phyloP scores from a whole-genome alignment of 78 protist genomes.

The Dictyostelium citrinum region DNA sequence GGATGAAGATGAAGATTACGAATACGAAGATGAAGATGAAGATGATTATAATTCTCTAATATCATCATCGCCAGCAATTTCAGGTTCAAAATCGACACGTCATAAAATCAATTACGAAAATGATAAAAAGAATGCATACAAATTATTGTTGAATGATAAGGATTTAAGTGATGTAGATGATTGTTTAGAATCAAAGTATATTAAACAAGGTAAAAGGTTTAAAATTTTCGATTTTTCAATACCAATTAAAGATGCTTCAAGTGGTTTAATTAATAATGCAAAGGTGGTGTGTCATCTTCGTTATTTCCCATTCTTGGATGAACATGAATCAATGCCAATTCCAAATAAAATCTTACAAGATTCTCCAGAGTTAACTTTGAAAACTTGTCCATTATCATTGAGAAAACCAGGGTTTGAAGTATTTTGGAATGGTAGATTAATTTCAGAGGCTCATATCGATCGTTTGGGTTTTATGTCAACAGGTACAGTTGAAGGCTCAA shows the following conservation, averaged over 20 bases:
- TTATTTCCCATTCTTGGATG: conserved; percentile 57
- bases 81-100: background rate
- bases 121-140: background rate
- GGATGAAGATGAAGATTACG: background rate
- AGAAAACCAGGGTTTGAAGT: conserved; percentile 76
- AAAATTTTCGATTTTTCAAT: conserved; percentile 9
- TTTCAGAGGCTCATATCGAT: conserved; percentile 74
- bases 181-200: conserved; percentile 22
- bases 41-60: background rate
- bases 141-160: conserved; percentile 1
- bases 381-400: conserved; percentile 23
- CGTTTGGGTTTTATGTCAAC: conserved; percentile 50
- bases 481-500: conserved; percentile 26
- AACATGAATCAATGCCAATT: conserved; percentile 59
- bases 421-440: conserved; percentile 79
- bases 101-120: background rate
- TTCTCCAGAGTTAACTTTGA: background rate
- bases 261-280: background rate
- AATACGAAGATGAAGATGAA: background rate
- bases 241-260: background rate
- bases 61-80: background rate
- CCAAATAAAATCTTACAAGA: conserved; percentile 7
- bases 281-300: conserved; percentile 30
- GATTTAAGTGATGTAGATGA: conserved; percentile 12
- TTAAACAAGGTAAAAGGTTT: conserved; percentile 17